Evolutionary conservation across 495 filamentous ascomycete species (phyloP).

Genomic region (Aspergillus sclerotiicarbonarius): DNA sequence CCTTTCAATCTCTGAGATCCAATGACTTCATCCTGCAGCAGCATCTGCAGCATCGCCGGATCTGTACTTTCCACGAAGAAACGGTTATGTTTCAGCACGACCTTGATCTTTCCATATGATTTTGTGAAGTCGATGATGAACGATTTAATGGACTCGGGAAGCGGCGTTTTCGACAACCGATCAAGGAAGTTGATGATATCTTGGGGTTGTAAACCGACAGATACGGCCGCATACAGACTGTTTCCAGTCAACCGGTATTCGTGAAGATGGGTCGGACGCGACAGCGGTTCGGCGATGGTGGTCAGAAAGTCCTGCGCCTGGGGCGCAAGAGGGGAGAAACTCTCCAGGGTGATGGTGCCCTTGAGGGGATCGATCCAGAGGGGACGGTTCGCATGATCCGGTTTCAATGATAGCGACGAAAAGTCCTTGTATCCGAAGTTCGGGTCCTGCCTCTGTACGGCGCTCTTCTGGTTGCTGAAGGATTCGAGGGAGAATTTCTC

Average conservation of each 20-base stretch:
- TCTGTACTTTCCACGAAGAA: conserved; percentile 93
- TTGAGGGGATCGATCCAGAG: conserved; percentile 86
- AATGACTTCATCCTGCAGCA: conserved; percentile 73
- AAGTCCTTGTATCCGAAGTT: conserved; percentile 74
- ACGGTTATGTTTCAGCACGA: conserved; percentile 89
- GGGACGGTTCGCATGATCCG: conserved; percentile 82
- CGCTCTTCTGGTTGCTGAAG: conserved; percentile 40
- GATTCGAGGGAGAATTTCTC: conserved; percentile 64
- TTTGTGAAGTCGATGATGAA: conserved; percentile 84
- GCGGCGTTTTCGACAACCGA: conserved; percentile 77
- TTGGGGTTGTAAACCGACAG: conserved; percentile 78
- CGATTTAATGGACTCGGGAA: conserved; percentile 71
- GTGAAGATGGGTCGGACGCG: conserved; percentile 82
- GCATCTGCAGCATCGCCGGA: conserved; percentile 74
- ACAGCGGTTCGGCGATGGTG: conserved; percentile 90
- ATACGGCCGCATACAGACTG: conserved; percentile 92
- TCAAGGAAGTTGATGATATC: conserved; percentile 91
- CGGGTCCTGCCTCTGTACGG: conserved; percentile 41
- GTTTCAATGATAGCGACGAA: conserved; percentile 75
- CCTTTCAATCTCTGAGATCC: conserved; percentile 61
- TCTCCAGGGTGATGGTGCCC: conserved; percentile 90
- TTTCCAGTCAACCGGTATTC: conserved; percentile 91
- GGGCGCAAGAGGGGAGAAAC: conserved; percentile 79
- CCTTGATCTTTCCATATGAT: conserved; percentile 91
- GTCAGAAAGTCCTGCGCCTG: conserved; percentile 93